These are phyloP conservation scores for Sporothrix mexicana DNA, from an alignment of 2,329 filamentous ascomycete species.

Conservation along the genomic window DNA sequence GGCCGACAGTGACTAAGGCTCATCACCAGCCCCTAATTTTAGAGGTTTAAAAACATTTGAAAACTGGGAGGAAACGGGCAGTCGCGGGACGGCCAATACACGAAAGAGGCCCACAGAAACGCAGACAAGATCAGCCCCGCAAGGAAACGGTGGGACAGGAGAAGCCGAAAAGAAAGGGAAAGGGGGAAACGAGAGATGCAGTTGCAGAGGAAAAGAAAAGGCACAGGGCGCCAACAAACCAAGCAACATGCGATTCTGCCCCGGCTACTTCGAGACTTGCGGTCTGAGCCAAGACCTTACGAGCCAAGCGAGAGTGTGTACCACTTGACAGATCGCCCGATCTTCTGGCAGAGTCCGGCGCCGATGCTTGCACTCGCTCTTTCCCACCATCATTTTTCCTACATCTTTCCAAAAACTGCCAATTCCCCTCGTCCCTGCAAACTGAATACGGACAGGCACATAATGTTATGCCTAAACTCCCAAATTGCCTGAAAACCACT, in stretches of 20 bases:
- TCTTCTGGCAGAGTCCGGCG: conserved; percentile 9
- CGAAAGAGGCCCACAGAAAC: too few species aligned
- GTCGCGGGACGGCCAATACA: background rate
- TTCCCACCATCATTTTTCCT: background rate
- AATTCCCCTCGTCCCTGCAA: too few species aligned
- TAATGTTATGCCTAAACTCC: background rate
- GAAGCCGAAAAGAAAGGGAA: background rate
- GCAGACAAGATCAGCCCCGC: background rate
- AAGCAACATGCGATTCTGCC: conserved; percentile 1
- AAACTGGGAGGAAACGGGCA: background rate
- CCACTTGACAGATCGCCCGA: conserved; percentile 29
- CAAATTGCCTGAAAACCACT: background rate
- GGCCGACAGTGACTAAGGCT: background rate
- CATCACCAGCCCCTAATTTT: background rate
- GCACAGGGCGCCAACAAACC: background rate
- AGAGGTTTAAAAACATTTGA: background rate
- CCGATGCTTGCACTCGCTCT: background rate
- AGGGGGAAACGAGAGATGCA: background rate
- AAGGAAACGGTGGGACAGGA: background rate
- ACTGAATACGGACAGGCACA: background rate
- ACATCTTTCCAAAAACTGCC: background rate
- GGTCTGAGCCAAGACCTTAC: conserved; percentile 28
- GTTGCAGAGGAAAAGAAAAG: background rate
- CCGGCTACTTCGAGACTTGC: conserved; percentile 14
- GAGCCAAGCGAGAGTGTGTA: conserved; percentile 33